These are phyloP conservation scores for Coniella lustricola DNA, from an alignment of 2,329 filamentous ascomycete genomes.

Conservation along the genomic window DNA sequence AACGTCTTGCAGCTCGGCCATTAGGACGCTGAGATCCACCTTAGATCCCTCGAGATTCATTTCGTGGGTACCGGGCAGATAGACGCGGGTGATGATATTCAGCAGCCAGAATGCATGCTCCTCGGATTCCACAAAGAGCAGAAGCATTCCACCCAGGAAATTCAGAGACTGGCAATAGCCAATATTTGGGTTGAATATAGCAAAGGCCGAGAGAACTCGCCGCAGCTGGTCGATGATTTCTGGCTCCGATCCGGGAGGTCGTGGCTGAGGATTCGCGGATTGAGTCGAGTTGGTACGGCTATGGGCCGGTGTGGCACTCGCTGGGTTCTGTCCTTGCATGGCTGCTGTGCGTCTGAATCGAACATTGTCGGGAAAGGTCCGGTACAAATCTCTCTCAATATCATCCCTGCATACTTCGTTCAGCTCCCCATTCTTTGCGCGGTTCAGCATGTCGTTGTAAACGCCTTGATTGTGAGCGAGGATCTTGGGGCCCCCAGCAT, in stretches of 20 bases:
- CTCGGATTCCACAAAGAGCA: conserved; percentile 81
- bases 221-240: conserved; percentile 74
- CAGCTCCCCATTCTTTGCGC: conserved; percentile 37
- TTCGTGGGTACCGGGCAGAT: conserved; percentile 87
- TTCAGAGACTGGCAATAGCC: conserved; percentile 96
- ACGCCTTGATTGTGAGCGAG: conserved; percentile 68
- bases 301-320: conserved; percentile 24
- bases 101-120: conserved; percentile 91
- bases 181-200: conserved; percentile 82
- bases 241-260: conserved; percentile 53
- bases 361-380: conserved; percentile 91
- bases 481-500: conserved; percentile 78
- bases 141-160: conserved; percentile 82
- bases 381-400: conserved; percentile 87
- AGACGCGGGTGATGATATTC: conserved; percentile 82
- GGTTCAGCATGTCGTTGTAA: conserved; percentile 63
- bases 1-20: conserved; percentile 75
- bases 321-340: conserved; percentile 26
- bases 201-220: conserved; percentile 81
- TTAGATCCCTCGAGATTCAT: conserved; percentile 86
- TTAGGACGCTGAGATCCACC: conserved; percentile 87
- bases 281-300: conserved; percentile 20
- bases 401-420: conserved; percentile 74
- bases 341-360: conserved; percentile 63
- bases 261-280: conserved; percentile 19